Conservation (phyloP, 306 rosid species). For the Acacia confusa region DNA sequence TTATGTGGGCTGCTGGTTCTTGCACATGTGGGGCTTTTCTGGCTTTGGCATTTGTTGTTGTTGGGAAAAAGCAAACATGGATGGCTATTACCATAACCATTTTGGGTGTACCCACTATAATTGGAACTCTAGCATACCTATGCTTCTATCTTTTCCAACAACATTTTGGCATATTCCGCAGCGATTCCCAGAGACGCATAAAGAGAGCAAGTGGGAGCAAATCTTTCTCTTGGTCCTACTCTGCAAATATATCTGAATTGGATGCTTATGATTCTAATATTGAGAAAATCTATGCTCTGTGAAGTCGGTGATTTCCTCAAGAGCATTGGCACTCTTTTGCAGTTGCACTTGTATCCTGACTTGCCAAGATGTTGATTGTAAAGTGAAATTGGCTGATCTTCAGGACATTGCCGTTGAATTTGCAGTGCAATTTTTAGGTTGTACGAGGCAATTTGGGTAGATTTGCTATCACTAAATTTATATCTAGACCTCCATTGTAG, state of each 20-base stretch:
- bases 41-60: slow-evolving; percentile 77
- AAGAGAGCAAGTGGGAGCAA: slow-evolving; percentile 74
- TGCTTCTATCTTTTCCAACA: slow-evolving; percentile 74
- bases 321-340: neutral
- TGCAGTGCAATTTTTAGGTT: slow-evolving; percentile 14
- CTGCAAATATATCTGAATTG: slow-evolving; percentile 68
- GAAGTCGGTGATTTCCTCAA: neutral
- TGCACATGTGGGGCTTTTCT: slow-evolving; percentile 90
- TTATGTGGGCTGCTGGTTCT: slow-evolving; percentile 92
- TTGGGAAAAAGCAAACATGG: slow-evolving; percentile 70
- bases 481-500: slow-evolving; percentile 4
- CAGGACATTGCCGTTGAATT: slow-evolving; percentile 10
- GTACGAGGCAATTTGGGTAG: neutral
- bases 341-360: neutral
- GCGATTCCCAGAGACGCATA: slow-evolving; percentile 70
- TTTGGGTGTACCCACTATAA: slow-evolving; percentile 68
- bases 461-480: neutral
- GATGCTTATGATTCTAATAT: slow-evolving; percentile 71
- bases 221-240: slow-evolving; percentile 86
- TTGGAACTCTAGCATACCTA: slow-evolving; percentile 82
- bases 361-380: neutral
- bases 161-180: slow-evolving; percentile 55
- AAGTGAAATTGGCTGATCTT: slow-evolving; percentile 13
- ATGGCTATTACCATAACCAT: slow-evolving; percentile 73
- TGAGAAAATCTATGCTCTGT: slow-evolving; percentile 73